Evolutionary conservation across 1,139 yeast species (phyloP).

Genomic region (Entelexis sorbosivorans): DNA sequence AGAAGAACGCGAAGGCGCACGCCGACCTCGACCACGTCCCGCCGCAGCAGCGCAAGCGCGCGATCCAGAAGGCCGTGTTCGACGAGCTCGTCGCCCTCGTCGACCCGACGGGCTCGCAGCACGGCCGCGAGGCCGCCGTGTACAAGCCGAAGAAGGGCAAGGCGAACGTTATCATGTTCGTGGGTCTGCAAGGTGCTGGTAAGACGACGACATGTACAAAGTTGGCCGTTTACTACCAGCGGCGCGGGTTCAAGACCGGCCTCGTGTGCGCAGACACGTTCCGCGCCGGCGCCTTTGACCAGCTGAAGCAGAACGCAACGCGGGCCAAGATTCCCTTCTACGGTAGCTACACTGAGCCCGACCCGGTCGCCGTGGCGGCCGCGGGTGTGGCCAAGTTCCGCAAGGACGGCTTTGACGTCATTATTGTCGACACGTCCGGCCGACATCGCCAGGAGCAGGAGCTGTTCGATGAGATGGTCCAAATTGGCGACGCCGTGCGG

Average conservation of each 20-base stretch:
- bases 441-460: slow-evolving; percentile 94
- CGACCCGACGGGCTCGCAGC: slow-evolving; percentile 34
- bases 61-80: slow-evolving; percentile 82
- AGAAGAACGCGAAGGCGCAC: slow-evolving; percentile 58
- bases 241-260: slow-evolving; percentile 90
- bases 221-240: slow-evolving; percentile 85
- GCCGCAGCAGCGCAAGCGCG: slow-evolving; percentile 55
- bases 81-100: slow-evolving; percentile 84
- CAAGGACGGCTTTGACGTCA: slow-evolving; percentile 81
- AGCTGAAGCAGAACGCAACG: slow-evolving; percentile 91
- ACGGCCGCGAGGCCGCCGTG: slow-evolving; percentile 31
- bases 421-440: slow-evolving; percentile 96
- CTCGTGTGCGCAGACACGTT: slow-evolving; percentile 97
- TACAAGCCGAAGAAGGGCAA: slow-evolving; percentile 79
- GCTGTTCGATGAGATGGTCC: slow-evolving; percentile 87
- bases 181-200: slow-evolving; percentile 98
- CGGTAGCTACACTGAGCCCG: slow-evolving; percentile 91
- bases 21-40: slow-evolving; percentile 45
- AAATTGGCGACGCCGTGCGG: slow-evolving; percentile 70
- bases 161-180: slow-evolving; percentile 80
- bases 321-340: slow-evolving; percentile 89
- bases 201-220: slow-evolving; percentile 96
- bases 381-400: slow-evolving; percentile 91
- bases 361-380: slow-evolving; percentile 82
- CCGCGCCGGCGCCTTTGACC: slow-evolving; percentile 99